phyloP scores from a whole-genome alignment of 371 early-diverging fungal genomes.

The Sporodiniella umbellata region DNA sequence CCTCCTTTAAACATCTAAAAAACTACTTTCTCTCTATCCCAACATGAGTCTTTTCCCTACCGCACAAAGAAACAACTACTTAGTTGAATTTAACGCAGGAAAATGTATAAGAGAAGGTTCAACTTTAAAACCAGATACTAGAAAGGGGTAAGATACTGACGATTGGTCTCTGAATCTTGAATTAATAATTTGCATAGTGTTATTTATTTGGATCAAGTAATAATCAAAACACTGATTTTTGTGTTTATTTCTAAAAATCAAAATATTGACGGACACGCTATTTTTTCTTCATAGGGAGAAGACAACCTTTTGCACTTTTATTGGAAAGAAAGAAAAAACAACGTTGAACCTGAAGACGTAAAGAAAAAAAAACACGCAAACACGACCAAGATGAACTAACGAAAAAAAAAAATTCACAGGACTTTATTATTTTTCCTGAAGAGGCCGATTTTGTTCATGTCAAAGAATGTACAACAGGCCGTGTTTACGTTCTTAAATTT shows the following conservation, averaged over 20 bases:
- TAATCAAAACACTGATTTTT: neutral
- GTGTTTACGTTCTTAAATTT: conserved; percentile 74
- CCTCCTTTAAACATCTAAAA: no score
- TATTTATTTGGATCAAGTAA: conserved; percentile 57
- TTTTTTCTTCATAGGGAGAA: no score
- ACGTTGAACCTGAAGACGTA: conserved; percentile 25
- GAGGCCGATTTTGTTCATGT: conserved; percentile 73
- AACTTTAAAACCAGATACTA: conserved; percentile 66
- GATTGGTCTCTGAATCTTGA: neutral
- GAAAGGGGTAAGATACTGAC: conserved; percentile 58
- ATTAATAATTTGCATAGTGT: conserved; percentile 18
- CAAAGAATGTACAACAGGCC: conserved; percentile 65
- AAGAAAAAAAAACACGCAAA: neutral
- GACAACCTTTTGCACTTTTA: conserved; percentile 74
- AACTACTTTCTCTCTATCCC: neutral
- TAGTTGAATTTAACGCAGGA: conserved; percentile 77
- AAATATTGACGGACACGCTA: no score
- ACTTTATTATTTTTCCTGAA: conserved; percentile 76
- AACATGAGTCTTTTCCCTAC: conserved; percentile 18
- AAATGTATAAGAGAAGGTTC: conserved; percentile 69
- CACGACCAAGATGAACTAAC: no score
- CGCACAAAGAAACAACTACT: conserved; percentile 9
- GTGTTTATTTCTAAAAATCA: neutral
- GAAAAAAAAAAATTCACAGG: conserved; percentile 30
- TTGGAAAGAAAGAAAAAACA: conserved; percentile 68